Base-by-base conservation (phyloP, 23 red algal species). In the Gracilaria domingensis region DNA sequence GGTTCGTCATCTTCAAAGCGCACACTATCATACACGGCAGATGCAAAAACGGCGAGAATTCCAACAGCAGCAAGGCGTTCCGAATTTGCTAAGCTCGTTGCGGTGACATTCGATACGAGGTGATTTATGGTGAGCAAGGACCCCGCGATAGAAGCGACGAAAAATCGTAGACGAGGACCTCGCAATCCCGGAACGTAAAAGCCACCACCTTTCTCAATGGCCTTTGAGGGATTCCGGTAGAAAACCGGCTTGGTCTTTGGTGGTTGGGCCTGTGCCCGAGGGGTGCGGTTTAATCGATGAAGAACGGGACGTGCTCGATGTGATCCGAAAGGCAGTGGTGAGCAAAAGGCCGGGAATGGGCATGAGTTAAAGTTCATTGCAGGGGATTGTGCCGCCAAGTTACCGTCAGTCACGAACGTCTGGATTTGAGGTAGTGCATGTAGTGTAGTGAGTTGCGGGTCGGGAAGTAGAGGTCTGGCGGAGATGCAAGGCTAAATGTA, bases 121-220 rank as follows among this genome's bases (percentile, higher is more conserved):
- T 86, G 91, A 64, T 94, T 94, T 7, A 81, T 13, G 21, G 91
- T 80, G 70, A 94, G 66, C 33, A 85, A n/a, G 21, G 91, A 44
- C 6, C 26, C 91, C 12, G 75, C 49, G 4, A 86, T 16, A 8
- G 69, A 82, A 20, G 72, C 57, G 24, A 88, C 91, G 17, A 71
- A 39, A 11, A 74, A 60, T 7, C 96, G 92, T 71, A 99, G 85
- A 70, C 89, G 93, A 18, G 86, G 76, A 38, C 94, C 93, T 23
- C 86, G 75, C 29, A 99, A 66, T 42, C 97, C 97, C 21, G 97
- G 97, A 12, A 99, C 72, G 60, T 94, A 99, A 59, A 99, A 99
- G 18, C 97, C 97, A 44, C 97, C 97, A 13, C 97, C 97, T 37
- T 89, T 86, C 80, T 96, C 90, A 48, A 99, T 93, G 13, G 97